These are phyloP conservation scores for Scheffersomyces illinoinensis DNA, from an alignment of 1,139 yeast genomes.

Conservation along the genomic window DNA sequence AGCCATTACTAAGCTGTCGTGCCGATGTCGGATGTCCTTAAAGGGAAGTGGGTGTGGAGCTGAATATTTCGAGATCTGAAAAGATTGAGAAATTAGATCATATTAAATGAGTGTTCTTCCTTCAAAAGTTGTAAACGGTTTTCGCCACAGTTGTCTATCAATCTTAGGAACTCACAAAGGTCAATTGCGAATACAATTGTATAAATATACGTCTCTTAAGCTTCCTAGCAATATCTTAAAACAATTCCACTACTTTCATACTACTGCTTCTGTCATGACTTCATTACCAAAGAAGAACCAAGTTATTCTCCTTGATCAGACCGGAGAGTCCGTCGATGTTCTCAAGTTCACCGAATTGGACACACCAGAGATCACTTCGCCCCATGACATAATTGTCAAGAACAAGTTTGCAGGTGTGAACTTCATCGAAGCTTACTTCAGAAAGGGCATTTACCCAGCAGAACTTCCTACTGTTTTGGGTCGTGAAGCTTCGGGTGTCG, in stretches of 20 bases:
- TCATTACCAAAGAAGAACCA: constrained; percentile 59
- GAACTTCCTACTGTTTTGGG: constrained; percentile 67
- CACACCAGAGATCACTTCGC: constrained; percentile 55
- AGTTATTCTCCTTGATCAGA: constrained; percentile 55
- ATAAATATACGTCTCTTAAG: background rate
- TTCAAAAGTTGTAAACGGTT: background rate
- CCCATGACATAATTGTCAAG: constrained; percentile 64
- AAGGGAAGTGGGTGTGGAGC: background rate
- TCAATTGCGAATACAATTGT: background rate
- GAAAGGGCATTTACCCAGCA: constrained; percentile 71
- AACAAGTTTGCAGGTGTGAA: constrained; percentile 78
- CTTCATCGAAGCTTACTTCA: constrained; percentile 79
- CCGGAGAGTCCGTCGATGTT: constrained; percentile 45
- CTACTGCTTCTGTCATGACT: background rate
- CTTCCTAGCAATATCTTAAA: background rate
- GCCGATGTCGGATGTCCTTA: background rate
- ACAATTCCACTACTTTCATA: background rate
- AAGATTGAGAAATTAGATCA: background rate
- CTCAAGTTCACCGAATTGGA: constrained; percentile 51
- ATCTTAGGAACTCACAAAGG: background rate
- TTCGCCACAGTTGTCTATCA: background rate
- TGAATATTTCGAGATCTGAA: background rate
- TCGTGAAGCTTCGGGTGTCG: constrained; percentile 80
- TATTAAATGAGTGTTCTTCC: background rate
- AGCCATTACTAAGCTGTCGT: background rate